Evolutionary conservation across 2,329 filamentous ascomycete genomes (phyloP).

Genomic region (Penicillium sclerotiorum): DNA sequence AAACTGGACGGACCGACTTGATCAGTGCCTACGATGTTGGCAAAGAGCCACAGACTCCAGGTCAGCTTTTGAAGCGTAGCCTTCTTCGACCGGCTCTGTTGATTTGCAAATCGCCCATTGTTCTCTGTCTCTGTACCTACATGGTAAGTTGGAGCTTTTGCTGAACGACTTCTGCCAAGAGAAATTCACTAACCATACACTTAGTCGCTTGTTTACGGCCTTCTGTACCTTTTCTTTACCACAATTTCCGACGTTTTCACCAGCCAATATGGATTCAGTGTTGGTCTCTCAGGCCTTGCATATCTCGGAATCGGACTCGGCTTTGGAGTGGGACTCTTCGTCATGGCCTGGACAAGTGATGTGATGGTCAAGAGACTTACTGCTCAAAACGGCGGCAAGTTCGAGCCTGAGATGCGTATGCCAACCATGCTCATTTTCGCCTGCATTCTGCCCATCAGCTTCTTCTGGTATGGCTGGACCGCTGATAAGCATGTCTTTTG

Average conservation of each 20-base stretch:
- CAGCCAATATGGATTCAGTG: conserved; percentile 49
- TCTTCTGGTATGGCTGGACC: conserved; percentile 62
- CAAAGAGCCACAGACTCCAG: conserved; percentile 8
- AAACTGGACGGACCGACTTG: conserved; percentile 24
- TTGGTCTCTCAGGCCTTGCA: conserved; percentile 48
- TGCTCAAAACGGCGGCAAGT: conserved; percentile 38
- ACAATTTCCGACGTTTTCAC: conserved; percentile 54
- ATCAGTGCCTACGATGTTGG: conserved; percentile 25
- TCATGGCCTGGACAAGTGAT: conserved; percentile 38
- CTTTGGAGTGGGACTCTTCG: conserved; percentile 33
- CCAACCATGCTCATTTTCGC: conserved; percentile 58
- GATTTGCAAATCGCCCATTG: conserved; percentile 54
- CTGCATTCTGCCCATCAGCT: conserved; percentile 55
- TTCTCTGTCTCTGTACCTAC: conserved; percentile 54
- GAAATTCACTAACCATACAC: neutral
- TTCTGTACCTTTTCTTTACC: conserved; percentile 56
- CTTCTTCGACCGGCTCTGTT: conserved; percentile 38
- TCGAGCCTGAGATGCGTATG: conserved; percentile 52
- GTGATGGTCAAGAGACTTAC: conserved; percentile 28
- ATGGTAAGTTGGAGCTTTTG: conserved; percentile 34
- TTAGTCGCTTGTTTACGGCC: conserved; percentile 50
- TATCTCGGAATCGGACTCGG: conserved; percentile 53
- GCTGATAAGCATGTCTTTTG: conserved; percentile 55
- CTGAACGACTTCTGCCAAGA: neutral
- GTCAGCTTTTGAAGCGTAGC: conserved; percentile 1